Evolutionary conservation across 257 asterid genomes (phyloP), one percentile per base, ranked within the genome.

Genomic region (Capsicum baccatum): DNA sequence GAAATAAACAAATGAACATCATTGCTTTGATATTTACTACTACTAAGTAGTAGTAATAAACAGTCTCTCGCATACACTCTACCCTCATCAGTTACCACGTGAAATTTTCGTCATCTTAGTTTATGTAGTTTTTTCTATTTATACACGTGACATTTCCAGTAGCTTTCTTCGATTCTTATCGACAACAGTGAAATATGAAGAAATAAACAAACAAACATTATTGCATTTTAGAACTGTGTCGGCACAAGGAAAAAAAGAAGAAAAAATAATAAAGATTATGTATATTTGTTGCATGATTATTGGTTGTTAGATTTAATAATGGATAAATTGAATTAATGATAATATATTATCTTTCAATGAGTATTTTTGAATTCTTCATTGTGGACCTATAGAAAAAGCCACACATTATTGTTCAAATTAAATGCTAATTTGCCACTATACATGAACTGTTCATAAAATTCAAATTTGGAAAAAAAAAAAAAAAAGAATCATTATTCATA

Each of bases 291-390:
- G 63, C 59, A 52, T 76, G 13, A 14, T 76, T 76, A 76, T 76
- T 76, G 44, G 64, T 21, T 47, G 26, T 13, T 76, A 76, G 48
- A 76, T n/a, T 26, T 76, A 76, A 76, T 52, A 14, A 76, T 76
- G 39, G 81, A 50, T 50, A 13, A 37, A 8, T 50, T 52, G 26
- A 76, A 21, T 52, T 76, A 21, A 9, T 50, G 5, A 35, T 52
- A 63, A 39, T 54, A 39, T 8, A 54, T 52, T 26, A 48, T 5
- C 12, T 76, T 78, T 78, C 63, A 78, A 13, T 21, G 26, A 78
- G 9, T 76, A 26, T 54, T 78, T 54, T 76, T 8, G 13, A 9
- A 9, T 52, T 76, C 4, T 21, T 76, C 8, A 12, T 26, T 76
- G 81, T 76, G 81, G 62, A 50, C 62, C 81, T 52, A 21, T 76